Conservation (phyloP, 2,329 filamentous ascomycete species). For the Fusarium praegraminearum region DNA sequence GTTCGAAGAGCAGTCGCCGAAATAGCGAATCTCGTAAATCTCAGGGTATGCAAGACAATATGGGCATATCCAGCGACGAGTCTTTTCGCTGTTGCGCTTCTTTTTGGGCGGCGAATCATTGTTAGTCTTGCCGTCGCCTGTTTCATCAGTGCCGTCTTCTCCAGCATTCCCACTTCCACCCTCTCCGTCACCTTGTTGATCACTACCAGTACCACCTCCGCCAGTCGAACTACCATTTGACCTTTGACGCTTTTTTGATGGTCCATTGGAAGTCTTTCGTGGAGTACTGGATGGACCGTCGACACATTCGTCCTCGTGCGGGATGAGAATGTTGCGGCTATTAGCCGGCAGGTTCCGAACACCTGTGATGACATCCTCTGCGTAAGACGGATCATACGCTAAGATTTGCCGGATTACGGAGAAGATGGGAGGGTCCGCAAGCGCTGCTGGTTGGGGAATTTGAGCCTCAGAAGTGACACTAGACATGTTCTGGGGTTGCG, state of each 20-base stretch:
- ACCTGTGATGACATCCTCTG: neutral
- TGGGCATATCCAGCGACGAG: neutral
- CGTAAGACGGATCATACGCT: neutral
- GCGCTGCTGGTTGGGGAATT: neutral
- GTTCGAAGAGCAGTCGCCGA: neutral
- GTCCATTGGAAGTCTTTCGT: neutral
- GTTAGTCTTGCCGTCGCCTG: neutral
- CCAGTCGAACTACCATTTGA: neutral
- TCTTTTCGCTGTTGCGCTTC: neutral
- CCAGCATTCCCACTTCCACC: neutral
- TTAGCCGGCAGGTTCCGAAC: neutral
- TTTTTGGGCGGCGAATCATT: neutral
- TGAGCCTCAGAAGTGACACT: neutral
- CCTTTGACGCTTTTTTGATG: neutral
- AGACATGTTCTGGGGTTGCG: neutral
- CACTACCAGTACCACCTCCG: neutral
- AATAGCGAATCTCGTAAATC: neutral
- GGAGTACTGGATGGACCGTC: neutral
- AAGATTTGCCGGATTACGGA: neutral
- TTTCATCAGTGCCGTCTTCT: neutral
- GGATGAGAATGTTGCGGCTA: neutral
- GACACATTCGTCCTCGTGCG: neutral
- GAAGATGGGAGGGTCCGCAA: neutral
- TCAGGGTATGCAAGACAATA: neutral
- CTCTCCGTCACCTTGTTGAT: neutral